Base-by-base conservation (phyloP, 2,329 filamentous ascomycete species). In the Fusarium abutilonis region DNA sequence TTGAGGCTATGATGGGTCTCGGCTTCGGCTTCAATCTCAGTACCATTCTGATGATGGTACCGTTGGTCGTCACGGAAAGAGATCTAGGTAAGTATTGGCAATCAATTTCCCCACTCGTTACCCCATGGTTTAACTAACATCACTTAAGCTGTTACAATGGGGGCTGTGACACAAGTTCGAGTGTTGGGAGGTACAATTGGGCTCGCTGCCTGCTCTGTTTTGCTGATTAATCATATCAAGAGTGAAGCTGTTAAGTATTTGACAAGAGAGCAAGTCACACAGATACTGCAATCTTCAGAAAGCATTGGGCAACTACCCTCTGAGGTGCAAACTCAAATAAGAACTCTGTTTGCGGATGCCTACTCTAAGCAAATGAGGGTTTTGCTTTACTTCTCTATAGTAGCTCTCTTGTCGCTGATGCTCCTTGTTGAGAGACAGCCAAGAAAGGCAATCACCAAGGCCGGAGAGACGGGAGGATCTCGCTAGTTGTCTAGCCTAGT, bases 181-280 rank as follows among this genome's bases (percentile, higher is more conserved):
- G 60, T 63, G 5, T 45, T 64, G 39, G 62, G 60, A 14, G 62
- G 62, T 10, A 64, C 62, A 23, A 55, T 64, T 1, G 57, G 55
- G n/a, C 61, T 64, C 4, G 61, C 61, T 4, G 26, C 52, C 10
- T 64, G 61, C 19, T 42, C 47, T 1, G 36, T 35, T 3, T 43
- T 50, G 47, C 19, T 50, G 19, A 42, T 50, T 4, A 43, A 50
- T 17, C 28, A 50, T 23, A 50, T 50, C 9, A 50, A 50, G 21
- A 28, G n/a, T n/a, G 36, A 50, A 34, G 36, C 47, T 13, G n/a
- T 7, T 14, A 50, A 43, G 3, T 50, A 34, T 28, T 13, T 50
- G 2, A 50, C 47, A 50, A n/a, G 2, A 6, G 47, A 43, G 11
- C 47, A 50, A 26, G 10, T 43, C 2, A 17, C 47, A 35, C 7